Evolutionary conservation across 495 filamentous ascomycete genomes (phyloP).

Genomic region (Penicillium bovifimosum): DNA sequence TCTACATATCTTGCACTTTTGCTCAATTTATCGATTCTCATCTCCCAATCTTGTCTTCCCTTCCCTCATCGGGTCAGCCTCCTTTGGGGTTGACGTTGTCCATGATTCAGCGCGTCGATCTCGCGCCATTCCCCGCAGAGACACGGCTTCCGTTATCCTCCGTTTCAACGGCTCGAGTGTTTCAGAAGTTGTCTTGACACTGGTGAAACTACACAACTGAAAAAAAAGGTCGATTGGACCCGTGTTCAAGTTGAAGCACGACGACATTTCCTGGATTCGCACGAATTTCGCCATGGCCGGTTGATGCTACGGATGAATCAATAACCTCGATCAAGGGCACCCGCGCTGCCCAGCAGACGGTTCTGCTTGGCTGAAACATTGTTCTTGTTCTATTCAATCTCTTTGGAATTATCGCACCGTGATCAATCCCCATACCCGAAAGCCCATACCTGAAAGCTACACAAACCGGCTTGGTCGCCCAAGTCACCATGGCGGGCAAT

Average conservation of each 20-base stretch:
- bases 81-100: conserved; percentile 28
- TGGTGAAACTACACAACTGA: background rate
- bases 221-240: background rate
- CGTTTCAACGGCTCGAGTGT: conserved; percentile 15
- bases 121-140: conserved; percentile 40
- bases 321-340: conserved; percentile 41
- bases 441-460: background rate
- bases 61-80: conserved; percentile 18
- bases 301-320: conserved; percentile 44
- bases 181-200: conserved; percentile 5
- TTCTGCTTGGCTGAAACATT: conserved; percentile 26
- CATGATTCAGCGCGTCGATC: conserved; percentile 36
- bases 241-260: conserved; percentile 2
- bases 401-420: background rate
- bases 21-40: background rate
- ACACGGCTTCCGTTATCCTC: conserved; percentile 27
- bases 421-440: background rate
- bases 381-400: background rate
- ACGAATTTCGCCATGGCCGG: conserved; percentile 33
- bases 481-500: conserved; percentile 43
- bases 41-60: background rate
- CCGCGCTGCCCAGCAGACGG: conserved; percentile 49
- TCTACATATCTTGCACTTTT: background rate
- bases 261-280: conserved; percentile 1
- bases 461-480: background rate